A percentile compares a stretch with the other conserved stretches of the same genome.
These are phyloP conservation scores for Backusella circina DNA, from an alignment of 192 early-diverging fungal genomes.

Conservation along the genomic window DNA sequence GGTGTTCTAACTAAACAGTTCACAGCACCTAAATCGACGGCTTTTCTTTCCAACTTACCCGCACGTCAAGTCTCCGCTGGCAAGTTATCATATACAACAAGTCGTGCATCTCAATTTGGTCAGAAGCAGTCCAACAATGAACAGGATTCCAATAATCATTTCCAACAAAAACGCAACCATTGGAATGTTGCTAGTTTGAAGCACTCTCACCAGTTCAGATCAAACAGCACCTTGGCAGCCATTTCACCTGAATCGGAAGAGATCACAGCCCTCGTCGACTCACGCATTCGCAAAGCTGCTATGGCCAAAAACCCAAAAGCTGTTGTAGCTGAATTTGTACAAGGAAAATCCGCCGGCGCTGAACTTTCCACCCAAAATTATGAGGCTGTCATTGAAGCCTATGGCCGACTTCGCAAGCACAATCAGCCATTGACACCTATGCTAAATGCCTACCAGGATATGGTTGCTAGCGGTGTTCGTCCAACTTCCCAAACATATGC, in stretches of 20 bases:
- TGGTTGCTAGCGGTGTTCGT: slow-evolving; percentile 18
- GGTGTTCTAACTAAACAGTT: slow-evolving; percentile 33
- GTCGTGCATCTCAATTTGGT: neutral
- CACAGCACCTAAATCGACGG: slow-evolving; percentile 15
- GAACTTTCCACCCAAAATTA: slow-evolving; percentile 12
- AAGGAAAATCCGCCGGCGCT: neutral
- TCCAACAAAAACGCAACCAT: neutral
- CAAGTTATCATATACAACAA: slow-evolving; percentile 22
- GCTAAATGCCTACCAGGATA: slow-evolving; percentile 26
- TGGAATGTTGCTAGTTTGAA: neutral
- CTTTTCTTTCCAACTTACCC: slow-evolving; percentile 16
- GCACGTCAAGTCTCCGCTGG: slow-evolving; percentile 25
- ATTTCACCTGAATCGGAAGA: neutral
- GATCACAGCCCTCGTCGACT: neutral
- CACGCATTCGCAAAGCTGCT: neutral
- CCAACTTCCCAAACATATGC: slow-evolving; percentile 30
- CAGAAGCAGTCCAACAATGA: neutral
- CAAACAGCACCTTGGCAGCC: neutral
- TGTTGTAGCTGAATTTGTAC: slow-evolving; percentile 16
- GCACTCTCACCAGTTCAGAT: neutral
- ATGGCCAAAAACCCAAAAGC: neutral
- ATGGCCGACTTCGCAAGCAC: slow-evolving; percentile 7
- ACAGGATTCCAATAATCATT: slow-evolving; percentile 7
- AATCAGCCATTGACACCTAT: slow-evolving; percentile 10
- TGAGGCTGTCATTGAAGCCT: slow-evolving; percentile 22